These are phyloP conservation scores for Andalucia godoyi DNA, from an alignment of 78 protist species.

Conservation along the genomic window DNA sequence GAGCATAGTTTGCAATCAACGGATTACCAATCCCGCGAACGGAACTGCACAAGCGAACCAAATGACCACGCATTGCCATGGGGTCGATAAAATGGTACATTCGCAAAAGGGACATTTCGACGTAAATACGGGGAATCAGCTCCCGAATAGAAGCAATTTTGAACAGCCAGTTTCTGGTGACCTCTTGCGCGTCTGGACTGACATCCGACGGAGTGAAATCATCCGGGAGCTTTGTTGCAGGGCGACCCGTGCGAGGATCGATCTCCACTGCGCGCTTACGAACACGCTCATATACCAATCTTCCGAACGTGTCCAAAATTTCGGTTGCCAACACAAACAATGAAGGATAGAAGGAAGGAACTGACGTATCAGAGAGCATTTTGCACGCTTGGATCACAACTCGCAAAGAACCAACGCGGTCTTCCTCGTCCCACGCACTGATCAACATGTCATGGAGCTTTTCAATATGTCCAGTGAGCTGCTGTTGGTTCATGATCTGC, in stretches of 20 bases:
- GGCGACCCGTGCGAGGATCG: not conserved
- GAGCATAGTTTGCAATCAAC: constrained; percentile 58
- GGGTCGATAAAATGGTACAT: constrained; percentile 45
- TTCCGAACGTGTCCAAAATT: constrained; percentile 83
- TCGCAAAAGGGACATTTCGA: constrained; percentile 60
- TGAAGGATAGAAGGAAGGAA: constrained; percentile 71
- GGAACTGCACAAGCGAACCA: constrained; percentile 19
- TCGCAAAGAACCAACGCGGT: constrained; percentile 46
- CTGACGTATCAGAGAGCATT: constrained; percentile 34
- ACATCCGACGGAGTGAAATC: constrained; percentile 12
- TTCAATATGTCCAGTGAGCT: constrained; percentile 48
- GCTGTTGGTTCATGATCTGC: constrained; percentile 29
- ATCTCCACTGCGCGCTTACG: not conserved
- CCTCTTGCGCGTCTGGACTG: constrained; percentile 60
- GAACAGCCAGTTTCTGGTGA: constrained; percentile 86
- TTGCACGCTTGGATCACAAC: constrained; percentile 45
- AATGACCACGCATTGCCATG: not conserved
- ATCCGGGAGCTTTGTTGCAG: constrained; percentile 4
- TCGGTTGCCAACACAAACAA: constrained; percentile 74
- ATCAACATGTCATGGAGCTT: constrained; percentile 41
- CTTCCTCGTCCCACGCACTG: constrained; percentile 55
- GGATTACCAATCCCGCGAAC: constrained; percentile 68
- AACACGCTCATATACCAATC: constrained; percentile 62
- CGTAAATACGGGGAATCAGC: constrained; percentile 67
- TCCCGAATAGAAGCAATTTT: constrained; percentile 89